phyloP scores from a whole-genome alignment of 2,329 filamentous ascomycete species.

The Epichloe glyceriae region DNA sequence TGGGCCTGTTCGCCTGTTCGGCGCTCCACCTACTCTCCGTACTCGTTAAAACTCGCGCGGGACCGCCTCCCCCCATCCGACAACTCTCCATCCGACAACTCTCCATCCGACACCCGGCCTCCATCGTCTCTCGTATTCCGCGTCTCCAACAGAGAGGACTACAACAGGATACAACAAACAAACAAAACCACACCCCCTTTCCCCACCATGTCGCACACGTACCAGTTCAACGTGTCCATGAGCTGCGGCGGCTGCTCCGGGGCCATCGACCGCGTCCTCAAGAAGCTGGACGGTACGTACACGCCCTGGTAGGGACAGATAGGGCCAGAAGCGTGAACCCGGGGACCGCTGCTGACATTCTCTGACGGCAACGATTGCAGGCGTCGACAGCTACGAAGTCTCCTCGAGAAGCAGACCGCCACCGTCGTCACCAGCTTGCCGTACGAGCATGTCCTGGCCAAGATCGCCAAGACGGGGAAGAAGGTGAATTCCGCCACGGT shows the following conservation, averaged over 20 bases:
- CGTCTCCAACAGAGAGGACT: no score
- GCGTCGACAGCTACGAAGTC: constrained; percentile 76
- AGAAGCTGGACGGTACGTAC: constrained; percentile 71
- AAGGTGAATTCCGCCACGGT: constrained; percentile 66
- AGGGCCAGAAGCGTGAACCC: no score
- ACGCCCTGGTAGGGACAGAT: no score
- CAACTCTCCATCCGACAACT: no score
- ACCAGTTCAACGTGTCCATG: constrained; percentile 94
- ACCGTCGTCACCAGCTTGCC: constrained; percentile 58
- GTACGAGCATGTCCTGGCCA: constrained; percentile 72
- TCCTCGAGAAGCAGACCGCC: constrained; percentile 79
- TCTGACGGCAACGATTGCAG: constrained; percentile 29
- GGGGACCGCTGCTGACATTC: neutral
- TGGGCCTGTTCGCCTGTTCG: no score
- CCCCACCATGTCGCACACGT: constrained; percentile 61
- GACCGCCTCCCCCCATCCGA: no score
- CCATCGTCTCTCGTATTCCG: neutral
- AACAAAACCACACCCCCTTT: neutral
- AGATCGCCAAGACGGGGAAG: constrained; percentile 94
- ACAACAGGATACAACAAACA: neutral
- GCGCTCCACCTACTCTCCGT: no score
- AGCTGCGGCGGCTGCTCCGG: constrained; percentile 92
- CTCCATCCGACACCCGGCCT: no score
- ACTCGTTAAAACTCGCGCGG: no score
- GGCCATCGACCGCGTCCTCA: constrained; percentile 81